Conservation (phyloP, 352 stramenopile species). For the Phytophthora quininea region DNA sequence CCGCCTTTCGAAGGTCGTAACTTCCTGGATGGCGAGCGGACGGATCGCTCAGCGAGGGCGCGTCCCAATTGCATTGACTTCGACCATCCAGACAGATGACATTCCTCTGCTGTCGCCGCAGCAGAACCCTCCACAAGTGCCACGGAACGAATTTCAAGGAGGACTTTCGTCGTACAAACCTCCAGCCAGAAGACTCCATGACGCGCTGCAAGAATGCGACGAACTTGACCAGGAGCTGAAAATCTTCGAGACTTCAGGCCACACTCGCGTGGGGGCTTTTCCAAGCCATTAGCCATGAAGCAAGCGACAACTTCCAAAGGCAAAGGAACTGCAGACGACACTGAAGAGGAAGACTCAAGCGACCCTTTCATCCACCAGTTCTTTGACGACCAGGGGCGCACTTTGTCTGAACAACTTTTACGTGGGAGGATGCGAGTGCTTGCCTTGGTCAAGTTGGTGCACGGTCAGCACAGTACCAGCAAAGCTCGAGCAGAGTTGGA, state of each 20-base stretch:
- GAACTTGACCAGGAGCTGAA: constrained; percentile 55
- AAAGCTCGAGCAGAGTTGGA: constrained; percentile 57
- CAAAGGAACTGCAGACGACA: constrained; percentile 3
- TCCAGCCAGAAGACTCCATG: constrained; percentile 26
- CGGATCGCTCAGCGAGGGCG: constrained; percentile 16
- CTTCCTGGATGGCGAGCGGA: constrained; percentile 17
- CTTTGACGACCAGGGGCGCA: constrained; percentile 59
- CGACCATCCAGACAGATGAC: constrained; percentile 22
- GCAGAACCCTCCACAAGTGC: constrained; percentile 4
- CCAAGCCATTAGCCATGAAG: constrained; percentile 49
- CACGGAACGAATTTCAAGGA: constrained; percentile 2
- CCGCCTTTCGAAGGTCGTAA: not conserved
- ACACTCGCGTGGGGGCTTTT: constrained; percentile 64
- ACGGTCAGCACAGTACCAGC: constrained; percentile 41
- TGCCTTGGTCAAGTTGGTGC: constrained; percentile 56
- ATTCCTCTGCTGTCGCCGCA: constrained; percentile 26
- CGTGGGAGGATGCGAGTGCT: constrained; percentile 59
- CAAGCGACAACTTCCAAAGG: not conserved
- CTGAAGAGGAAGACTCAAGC: constrained; percentile 44
- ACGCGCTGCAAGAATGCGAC: constrained; percentile 27
- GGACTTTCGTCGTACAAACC: constrained; percentile 19
- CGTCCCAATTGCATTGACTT: constrained; percentile 21
- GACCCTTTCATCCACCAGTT: constrained; percentile 70
- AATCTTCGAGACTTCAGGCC: constrained; percentile 68
- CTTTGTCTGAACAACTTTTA: constrained; percentile 68